Conservation (phyloP, 169 alveolate genomes). For the Plasmodium berghei region DNA sequence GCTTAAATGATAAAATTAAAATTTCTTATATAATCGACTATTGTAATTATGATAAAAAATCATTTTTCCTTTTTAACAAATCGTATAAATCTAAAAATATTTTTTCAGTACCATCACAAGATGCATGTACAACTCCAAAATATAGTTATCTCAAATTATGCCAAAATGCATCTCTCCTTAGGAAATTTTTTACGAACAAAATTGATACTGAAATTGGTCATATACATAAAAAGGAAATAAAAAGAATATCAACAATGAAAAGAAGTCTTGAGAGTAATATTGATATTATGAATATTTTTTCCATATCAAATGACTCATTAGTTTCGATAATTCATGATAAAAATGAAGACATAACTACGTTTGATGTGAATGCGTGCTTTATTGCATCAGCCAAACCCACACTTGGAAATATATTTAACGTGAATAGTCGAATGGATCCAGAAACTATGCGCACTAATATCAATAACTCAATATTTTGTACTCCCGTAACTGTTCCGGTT, state of each 20-base stretch:
- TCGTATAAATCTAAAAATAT: conserved; percentile 12
- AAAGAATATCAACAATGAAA: conserved; percentile 38
- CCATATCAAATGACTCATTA: conserved; percentile 58
- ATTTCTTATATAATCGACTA: conserved; percentile 27
- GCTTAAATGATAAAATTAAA: conserved; percentile 2
- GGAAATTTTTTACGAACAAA: conserved; percentile 3
- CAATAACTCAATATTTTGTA: conserved; percentile 25
- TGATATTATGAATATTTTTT: conserved; percentile 1
- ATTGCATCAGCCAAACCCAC: neutral
- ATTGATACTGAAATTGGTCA: conserved; percentile 5
- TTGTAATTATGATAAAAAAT: conserved; percentile 46
- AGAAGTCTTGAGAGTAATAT: conserved; percentile 19
- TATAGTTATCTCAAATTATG: conserved; percentile 48
- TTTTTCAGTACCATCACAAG: neutral
- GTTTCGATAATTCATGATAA: conserved; percentile 33
- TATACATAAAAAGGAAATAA: conserved; percentile 23
- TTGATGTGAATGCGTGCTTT: conserved; percentile 39
- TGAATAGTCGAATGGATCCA: neutral
- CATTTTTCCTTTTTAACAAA: conserved; percentile 40
- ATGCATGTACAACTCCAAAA: neutral
- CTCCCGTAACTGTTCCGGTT: conserved; percentile 49
- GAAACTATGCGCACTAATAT: neutral
- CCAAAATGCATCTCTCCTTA: conserved; percentile 29
- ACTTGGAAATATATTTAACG: conserved; percentile 14
- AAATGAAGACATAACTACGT: conserved; percentile 24